Conservation (phyloP, 179 eudicot genomes). For the Nepenthes alata region DNA sequence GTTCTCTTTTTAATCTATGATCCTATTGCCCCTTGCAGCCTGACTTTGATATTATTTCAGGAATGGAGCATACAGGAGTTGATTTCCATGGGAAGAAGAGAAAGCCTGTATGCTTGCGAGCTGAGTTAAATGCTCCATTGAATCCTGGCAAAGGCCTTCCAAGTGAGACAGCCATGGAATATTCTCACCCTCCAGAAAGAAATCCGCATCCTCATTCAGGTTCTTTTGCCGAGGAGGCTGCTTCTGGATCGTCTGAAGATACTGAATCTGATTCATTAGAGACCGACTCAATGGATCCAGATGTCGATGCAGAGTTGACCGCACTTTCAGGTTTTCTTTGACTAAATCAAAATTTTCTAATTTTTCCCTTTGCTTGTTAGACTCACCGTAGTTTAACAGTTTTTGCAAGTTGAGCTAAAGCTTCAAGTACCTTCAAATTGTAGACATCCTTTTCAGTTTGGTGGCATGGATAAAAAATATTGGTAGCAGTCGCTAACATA, state of each 20-base stretch:
- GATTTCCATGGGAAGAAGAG: conserved; percentile 18
- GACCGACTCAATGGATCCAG: conserved; percentile 54
- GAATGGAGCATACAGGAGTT: conserved; percentile 29
- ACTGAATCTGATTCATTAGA: conserved; percentile 87
- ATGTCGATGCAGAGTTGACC: conserved; percentile 34
- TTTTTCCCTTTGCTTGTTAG: not conserved
- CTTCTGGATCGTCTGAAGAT: conserved; percentile 58
- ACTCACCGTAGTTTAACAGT: not conserved
- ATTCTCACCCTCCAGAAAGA: conserved; percentile 22
- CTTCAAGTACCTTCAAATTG: no score
- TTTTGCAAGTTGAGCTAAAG: no score
- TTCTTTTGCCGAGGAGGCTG: conserved; percentile 28
- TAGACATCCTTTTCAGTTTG: no score
- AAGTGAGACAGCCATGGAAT: conserved; percentile 21
- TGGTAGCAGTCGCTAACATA: no score
- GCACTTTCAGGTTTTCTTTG: conserved; percentile 50
- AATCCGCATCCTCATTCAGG: conserved; percentile 16
- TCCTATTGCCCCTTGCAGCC: conserved; percentile 26
- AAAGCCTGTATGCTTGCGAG: conserved; percentile 20
- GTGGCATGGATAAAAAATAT: no score
- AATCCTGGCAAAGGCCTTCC: conserved; percentile 17
- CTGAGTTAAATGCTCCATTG: conserved; percentile 18
- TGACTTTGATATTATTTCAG: conserved; percentile 21
- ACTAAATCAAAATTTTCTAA: not conserved
- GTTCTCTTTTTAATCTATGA: conserved; percentile 29